Evolutionary conservation across 495 filamentous ascomycete genomes (phyloP), one percentile per base, ranked within the genome.

Genomic region (Wilcoxina mikolae): DNA sequence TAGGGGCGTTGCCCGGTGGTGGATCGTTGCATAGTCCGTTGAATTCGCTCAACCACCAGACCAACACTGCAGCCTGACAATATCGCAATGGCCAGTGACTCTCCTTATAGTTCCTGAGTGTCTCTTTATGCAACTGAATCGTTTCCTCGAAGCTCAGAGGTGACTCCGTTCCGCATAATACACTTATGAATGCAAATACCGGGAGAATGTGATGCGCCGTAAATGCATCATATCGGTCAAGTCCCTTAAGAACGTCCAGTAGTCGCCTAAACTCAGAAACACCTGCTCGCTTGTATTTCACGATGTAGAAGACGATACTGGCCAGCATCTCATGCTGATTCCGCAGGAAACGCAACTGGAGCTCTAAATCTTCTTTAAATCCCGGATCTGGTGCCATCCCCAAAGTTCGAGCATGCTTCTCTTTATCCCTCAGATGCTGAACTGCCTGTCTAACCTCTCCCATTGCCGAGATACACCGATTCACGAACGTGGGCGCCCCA

Each of bases 11-110:
- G 23, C 78, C 66, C n/a, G 73, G 69, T 51, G 72, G 69, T 51
- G 80, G 74, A 59, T 95, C 89, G 56, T 81, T 72, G 65, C 86
- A 94, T 74, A 84, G 87, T 12, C 82, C 85, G 65, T 85, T 94
- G 67, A 95, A 95, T 54, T 95, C 86, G 42, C 84, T 80, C 33
- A 95, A 75, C 91, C 91, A 99, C 73, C 82, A 83, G 3, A 78
- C 76, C 24, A 74, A 74, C 7, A 84, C 72, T 2, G 86, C 81
- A 47, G 87, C 87, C 55, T 87, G 82, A 24, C 95, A 78, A 56
- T 77, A 78, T 26, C 78, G 73, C 42, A 94, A 64, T 4, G 72
- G 70, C 83, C 88, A 93, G 15, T 70, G 58, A 18, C 82, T 73
- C 47, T 74, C 72, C 31, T 90, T 84, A 39, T 74, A 73, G 20